These are phyloP conservation scores for Lepiota brunneoincarnata DNA, from an alignment of 768 basidiomycete genomes.

Conservation along the genomic window DNA sequence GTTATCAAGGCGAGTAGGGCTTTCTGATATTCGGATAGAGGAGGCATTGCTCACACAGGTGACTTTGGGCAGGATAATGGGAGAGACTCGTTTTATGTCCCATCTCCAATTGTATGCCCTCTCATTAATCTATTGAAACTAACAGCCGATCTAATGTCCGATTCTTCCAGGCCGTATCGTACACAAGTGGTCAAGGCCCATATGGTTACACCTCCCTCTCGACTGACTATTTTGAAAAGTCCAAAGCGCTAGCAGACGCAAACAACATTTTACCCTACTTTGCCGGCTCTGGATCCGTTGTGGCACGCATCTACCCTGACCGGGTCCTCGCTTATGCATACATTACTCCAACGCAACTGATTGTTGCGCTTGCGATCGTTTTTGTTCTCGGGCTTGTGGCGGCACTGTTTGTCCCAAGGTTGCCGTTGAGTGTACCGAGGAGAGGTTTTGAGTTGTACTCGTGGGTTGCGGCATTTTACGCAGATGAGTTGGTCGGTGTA, in stretches of 20 bases:
- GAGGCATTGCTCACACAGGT: not conserved
- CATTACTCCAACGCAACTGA: conserved; percentile 22
- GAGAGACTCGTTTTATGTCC: conserved; percentile 35
- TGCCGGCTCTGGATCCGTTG: conserved; percentile 30
- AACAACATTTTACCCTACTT: conserved; percentile 41
- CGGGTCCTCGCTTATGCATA: conserved; percentile 22
- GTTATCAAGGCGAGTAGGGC: conserved; percentile 24
- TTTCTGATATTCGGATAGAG: conserved; percentile 6
- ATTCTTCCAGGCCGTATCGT: conserved; percentile 30
- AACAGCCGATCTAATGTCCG: not conserved
- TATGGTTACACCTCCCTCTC: conserved; percentile 37
- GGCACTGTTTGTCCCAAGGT: conserved; percentile 22
- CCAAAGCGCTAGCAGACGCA: conserved; percentile 36
- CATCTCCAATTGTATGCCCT: conserved; percentile 36
- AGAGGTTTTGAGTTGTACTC: conserved; percentile 26
- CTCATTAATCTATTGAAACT: not conserved
- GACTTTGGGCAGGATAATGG: conserved; percentile 31
- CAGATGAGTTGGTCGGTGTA: conserved; percentile 15
- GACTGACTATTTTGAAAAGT: conserved; percentile 26
- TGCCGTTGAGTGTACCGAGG: conserved; percentile 20
- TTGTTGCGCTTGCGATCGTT: conserved; percentile 20
- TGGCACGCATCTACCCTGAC: conserved; percentile 36
- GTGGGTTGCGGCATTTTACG: conserved; percentile 24
- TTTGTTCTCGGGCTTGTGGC: conserved; percentile 30
- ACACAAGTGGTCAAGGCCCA: conserved; percentile 33